Evolutionary conservation across 768 basidiomycete species (phyloP).

Genomic region (Coprinopsis cinerea): DNA sequence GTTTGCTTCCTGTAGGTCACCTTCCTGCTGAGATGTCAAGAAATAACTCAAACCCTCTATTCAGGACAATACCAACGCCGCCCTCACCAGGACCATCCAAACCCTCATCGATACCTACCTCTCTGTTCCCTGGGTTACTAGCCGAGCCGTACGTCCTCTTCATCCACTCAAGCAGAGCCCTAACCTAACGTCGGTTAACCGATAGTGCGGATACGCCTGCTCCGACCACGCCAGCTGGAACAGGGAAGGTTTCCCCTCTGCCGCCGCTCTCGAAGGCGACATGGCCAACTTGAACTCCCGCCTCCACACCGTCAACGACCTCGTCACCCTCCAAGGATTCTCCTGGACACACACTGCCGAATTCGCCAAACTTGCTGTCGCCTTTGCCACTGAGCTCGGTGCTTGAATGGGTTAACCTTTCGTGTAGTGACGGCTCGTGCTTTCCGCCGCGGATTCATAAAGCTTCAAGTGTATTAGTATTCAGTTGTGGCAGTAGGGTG

Average conservation of each 20-base stretch:
- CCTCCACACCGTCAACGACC: constrained; percentile 23
- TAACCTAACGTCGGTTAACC: background rate
- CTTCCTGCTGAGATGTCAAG: background rate
- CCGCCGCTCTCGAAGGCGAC: constrained; percentile 31
- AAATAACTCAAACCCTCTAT: background rate
- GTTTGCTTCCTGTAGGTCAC: constrained; percentile 23
- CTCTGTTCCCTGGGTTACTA: constrained; percentile 32
- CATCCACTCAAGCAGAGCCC: constrained; percentile 15
- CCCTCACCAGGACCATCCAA: constrained; percentile 37
- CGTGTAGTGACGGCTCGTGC: too few species aligned
- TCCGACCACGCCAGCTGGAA: constrained; percentile 33
- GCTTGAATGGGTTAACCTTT: too few species aligned
- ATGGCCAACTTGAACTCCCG: constrained; percentile 19
- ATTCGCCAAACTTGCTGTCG: constrained; percentile 53
- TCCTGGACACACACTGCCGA: constrained; percentile 41
- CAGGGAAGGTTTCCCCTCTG: constrained; percentile 36
- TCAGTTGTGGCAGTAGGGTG: too few species aligned
- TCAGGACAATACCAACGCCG: constrained; percentile 23
- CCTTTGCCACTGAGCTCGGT: constrained; percentile 49
- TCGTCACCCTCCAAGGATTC: constrained; percentile 30
- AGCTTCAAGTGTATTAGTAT: too few species aligned
- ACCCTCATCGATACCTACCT: constrained; percentile 36
- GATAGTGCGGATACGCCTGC: constrained; percentile 24
- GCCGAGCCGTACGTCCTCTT: constrained; percentile 15
- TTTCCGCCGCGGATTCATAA: too few species aligned